A percentile compares a stretch with the other conserved stretches of the same genome.
Conservation (phyloP, 768 basidiomycete species). For the Serendipita sp. region DNA sequence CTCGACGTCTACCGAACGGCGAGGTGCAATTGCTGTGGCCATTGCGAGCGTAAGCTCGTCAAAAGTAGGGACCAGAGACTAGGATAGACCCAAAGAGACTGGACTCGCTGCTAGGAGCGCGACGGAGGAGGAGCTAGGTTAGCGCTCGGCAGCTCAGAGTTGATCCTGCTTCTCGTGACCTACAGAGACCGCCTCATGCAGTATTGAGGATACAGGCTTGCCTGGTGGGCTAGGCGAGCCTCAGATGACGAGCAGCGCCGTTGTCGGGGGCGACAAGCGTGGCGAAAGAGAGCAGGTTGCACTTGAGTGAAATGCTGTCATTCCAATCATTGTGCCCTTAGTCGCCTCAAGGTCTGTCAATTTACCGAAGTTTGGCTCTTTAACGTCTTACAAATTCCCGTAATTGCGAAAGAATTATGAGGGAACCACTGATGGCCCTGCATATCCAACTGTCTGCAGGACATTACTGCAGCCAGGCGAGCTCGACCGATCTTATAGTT, state of each 20-base stretch:
- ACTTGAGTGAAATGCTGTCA: not conserved
- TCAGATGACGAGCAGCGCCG: not conserved
- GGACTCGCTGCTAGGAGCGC: not conserved
- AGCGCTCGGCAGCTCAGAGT: not conserved
- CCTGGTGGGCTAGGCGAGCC: not conserved
- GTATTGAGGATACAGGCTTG: not conserved
- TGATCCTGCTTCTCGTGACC: not conserved
- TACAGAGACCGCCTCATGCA: not conserved
- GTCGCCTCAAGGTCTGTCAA: too few species aligned
- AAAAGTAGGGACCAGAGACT: not conserved
- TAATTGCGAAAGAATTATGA: too few species aligned
- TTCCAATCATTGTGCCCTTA: too few species aligned
- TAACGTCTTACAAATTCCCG: too few species aligned
- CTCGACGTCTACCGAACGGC: not conserved
- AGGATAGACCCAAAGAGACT: not conserved
- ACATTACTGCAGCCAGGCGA: too few species aligned
- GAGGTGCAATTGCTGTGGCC: not conserved
- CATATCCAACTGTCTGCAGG: too few species aligned
- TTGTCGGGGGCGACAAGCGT: not conserved
- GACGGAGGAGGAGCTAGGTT: not conserved
- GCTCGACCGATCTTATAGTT: too few species aligned
- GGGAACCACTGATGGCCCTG: too few species aligned
- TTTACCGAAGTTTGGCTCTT: too few species aligned
- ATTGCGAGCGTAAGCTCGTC: not conserved
- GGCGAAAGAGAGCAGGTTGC: not conserved